These are phyloP conservation scores for Spergularia bocconei DNA, from an alignment of 148 eudicot species.

Conservation along the genomic window DNA sequence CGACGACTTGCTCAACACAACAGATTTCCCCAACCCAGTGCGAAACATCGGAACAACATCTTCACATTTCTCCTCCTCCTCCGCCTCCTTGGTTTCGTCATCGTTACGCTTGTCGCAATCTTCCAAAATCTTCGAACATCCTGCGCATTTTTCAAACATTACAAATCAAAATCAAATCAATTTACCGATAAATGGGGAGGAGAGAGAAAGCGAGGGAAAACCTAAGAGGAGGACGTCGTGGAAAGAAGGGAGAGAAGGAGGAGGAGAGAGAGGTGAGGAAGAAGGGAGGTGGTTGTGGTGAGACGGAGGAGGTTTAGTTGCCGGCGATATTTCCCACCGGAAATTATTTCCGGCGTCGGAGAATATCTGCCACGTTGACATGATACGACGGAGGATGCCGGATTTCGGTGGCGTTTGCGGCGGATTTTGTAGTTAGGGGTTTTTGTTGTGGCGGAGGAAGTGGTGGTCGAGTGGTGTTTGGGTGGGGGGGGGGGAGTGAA, in stretches of 20 bases:
- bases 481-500: not conserved
- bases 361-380: conserved; percentile 70
- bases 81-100: not conserved
- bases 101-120: conserved; percentile 13
- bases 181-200: not conserved
- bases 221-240: conserved; percentile 71
- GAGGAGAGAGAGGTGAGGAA: conserved; percentile 14
- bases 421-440: conserved; percentile 23
- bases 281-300: conserved; percentile 16
- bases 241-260: conserved; percentile 58
- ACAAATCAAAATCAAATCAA: not conserved
- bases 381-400: conserved; percentile 22
- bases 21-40: conserved; percentile 60
- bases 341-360: conserved; percentile 50
- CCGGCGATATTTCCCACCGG: conserved; percentile 61
- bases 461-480: not conserved
- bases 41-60: conserved; percentile 37
- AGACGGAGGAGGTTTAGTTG: conserved; percentile 1
- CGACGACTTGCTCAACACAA: conserved; percentile 48
- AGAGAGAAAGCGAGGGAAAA: conserved; percentile 15
- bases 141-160: conserved; percentile 27
- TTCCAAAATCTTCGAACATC: conserved; percentile 45
- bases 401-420: not conserved
- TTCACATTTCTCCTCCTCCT: not conserved
- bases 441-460: not conserved